phyloP scores from a whole-genome alignment of 2,329 filamentous ascomycete genomes.

The Fusarium sp. region DNA sequence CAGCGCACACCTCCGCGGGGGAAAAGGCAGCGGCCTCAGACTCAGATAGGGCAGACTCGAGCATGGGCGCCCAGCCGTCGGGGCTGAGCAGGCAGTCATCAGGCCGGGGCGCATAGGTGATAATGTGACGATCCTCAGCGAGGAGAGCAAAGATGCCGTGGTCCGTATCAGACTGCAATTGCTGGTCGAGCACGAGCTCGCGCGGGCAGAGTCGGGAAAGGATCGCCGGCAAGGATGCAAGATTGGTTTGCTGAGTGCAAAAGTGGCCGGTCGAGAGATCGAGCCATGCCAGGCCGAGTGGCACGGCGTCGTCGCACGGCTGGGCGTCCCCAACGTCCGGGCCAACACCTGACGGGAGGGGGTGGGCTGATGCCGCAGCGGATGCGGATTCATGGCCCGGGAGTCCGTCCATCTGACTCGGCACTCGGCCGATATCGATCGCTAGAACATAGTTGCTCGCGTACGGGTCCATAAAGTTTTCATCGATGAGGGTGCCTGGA shows the following conservation, averaged over 20 bases:
- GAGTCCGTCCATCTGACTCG: conserved; percentile 16
- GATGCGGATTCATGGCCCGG: conserved; percentile 29
- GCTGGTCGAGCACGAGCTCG: conserved; percentile 83
- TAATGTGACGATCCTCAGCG: conserved; percentile 78
- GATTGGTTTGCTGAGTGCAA: conserved; percentile 81
- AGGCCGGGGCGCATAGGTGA: conserved; percentile 77
- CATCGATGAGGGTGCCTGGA: conserved; percentile 94
- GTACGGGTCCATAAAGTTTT: conserved; percentile 95
- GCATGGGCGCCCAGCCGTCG: conserved; percentile 78
- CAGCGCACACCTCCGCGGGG: conserved; percentile 77
- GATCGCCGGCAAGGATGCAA: conserved; percentile 80
- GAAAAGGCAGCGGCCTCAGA: conserved; percentile 70
- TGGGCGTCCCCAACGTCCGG: conserved; percentile 24
- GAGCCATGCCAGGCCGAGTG: conserved; percentile 88
- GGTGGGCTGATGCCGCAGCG: conserved; percentile 31
- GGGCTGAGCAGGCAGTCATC: conserved; percentile 60
- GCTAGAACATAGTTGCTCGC: conserved; percentile 93
- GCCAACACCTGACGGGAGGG: conserved; percentile 36
- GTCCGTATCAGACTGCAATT: conserved; percentile 67
- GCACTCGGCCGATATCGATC: conserved; percentile 66
- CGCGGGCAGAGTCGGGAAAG: conserved; percentile 85
- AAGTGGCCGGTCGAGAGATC: conserved; percentile 97
- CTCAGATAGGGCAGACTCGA: conserved; percentile 77
- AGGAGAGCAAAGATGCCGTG: conserved; percentile 75
- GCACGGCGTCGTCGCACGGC: conserved; percentile 35